Conservation (phyloP, 2,329 filamentous ascomycete genomes). For the Cordyceps farinosa region DNA sequence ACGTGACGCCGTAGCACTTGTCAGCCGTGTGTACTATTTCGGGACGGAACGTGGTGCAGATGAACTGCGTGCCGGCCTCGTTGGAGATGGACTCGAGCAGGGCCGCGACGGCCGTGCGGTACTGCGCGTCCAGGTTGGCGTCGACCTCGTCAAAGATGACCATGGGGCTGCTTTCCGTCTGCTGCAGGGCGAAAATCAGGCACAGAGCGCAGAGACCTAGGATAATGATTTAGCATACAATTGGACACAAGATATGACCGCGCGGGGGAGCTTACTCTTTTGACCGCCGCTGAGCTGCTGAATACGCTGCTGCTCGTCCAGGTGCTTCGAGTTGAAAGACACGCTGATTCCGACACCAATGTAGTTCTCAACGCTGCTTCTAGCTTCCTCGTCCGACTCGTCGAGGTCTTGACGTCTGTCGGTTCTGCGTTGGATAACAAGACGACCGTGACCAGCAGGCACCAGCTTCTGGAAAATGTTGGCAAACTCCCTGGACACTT, state of each 20-base stretch:
- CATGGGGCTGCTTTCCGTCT: slow-evolving; percentile 94
- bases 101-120: slow-evolving; percentile 89
- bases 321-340: slow-evolving; percentile 95
- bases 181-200: slow-evolving; percentile 97
- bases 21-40: slow-evolving; percentile 95
- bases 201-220: slow-evolving; percentile 90
- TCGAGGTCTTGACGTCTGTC: slow-evolving; percentile 61
- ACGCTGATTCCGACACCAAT: slow-evolving; percentile 94
- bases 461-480: slow-evolving; percentile 93
- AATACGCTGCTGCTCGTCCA: slow-evolving; percentile 94
- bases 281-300: slow-evolving; percentile 96
- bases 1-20: slow-evolving; percentile 96
- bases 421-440: slow-evolving; percentile 88
- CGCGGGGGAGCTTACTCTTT: slow-evolving; percentile 67
- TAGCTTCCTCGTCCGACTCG: slow-evolving; percentile 66
- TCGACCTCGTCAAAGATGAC: slow-evolving; percentile 99
- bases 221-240: slow-evolving; percentile 23
- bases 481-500: slow-evolving; percentile 90
- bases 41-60: slow-evolving; percentile 96
- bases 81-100: slow-evolving; percentile 77
- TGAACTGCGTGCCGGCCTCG: slow-evolving; percentile 73
- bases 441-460: slow-evolving; percentile 82
- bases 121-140: slow-evolving; percentile 95
- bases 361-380: slow-evolving; percentile 84
- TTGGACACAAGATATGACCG: background rate